Evolutionary conservation across 192 early-diverging fungal species (phyloP), one percentile per base, ranked within the genome.

Genomic region (Coemansia sp.): DNA sequence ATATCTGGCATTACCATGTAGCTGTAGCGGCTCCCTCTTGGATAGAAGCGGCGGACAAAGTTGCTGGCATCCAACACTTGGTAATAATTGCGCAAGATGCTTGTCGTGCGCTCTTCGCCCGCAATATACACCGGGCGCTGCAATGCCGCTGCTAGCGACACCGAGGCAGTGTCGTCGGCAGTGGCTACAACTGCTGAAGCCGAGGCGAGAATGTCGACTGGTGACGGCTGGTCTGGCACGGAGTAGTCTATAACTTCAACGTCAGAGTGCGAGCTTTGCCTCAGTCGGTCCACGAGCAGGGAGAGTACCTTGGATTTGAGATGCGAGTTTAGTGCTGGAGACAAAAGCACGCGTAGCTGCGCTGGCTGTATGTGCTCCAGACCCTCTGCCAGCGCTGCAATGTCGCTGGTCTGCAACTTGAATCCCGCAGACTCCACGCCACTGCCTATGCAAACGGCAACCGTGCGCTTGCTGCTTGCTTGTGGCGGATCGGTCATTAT

Each of bases 21-120:
- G 68, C 74, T 76, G 71, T 82, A 77, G 41, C 71, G 64, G 35
- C 79, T 82, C 37, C 71, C 71, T 22, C 29, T 59, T 29, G 79
- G 79, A 59, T 82, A 82, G 51, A 82, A 82, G 22, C 79, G 66
- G 24, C 79, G 68, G 31, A 82, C 79, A 20, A 82, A 51, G 68
- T 82, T 82, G 10, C 29, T 63, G 5, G 67, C 61, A 1, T 82
- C 74, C 20, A 82, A 51, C 8, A 73, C 22, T 8, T 72, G 64
- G 68, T 82, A 82, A 60, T 82, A 77, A 41, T 70, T 66, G 37
- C 79, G 67, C 61, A 82, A 59, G 20, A 77, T 45, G 9, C 42
- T 49, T 1, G 51, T 43, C 1, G 71, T 77, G 49, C 79, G 79
- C 38, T 82, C 79, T 39, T 73, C 71, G 37, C 79, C 74, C 10